A percentile compares a stretch with the other conserved stretches of the same genome.
Conservation (phyloP, 768 basidiomycete species). For the Leucogyrophana mollusca region DNA sequence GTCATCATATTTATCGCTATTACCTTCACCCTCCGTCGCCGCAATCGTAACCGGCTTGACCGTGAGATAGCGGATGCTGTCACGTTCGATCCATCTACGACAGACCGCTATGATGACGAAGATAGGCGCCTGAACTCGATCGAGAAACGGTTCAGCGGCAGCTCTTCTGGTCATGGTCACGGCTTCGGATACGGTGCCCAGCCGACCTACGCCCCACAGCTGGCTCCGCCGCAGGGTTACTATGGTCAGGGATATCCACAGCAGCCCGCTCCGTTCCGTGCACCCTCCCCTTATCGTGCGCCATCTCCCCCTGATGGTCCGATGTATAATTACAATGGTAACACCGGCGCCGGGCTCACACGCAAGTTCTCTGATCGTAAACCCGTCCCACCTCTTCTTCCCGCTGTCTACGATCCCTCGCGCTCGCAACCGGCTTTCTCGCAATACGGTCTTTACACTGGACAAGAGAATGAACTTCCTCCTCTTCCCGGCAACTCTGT, state of each 20-base stretch:
- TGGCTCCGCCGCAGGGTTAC: conserved; percentile 16
- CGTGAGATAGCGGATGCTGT: conserved; percentile 41
- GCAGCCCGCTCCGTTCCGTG: conserved; percentile 11
- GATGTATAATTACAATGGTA: conserved; percentile 7
- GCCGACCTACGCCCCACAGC: conserved; percentile 13
- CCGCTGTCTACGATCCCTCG: conserved; percentile 22
- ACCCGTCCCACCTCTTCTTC: conserved; percentile 29
- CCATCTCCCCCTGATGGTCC: conserved; percentile 10
- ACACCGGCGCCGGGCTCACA: conserved; percentile 26
- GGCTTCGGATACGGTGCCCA: conserved; percentile 17
- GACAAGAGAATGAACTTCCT: conserved; percentile 4
- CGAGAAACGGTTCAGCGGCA: conserved; percentile 22
- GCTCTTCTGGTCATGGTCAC: conserved; percentile 25
- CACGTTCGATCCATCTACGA: conserved; percentile 46
- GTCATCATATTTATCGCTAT: conserved; percentile 41
- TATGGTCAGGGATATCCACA: conserved; percentile 20
- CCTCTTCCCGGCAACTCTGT: background rate
- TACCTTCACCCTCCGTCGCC: conserved; percentile 50
- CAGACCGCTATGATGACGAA: conserved; percentile 23
- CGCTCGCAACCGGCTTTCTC: conserved; percentile 20
- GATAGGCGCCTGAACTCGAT: conserved; percentile 15
- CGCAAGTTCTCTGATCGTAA: conserved; percentile 34
- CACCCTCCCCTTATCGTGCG: conserved; percentile 5
- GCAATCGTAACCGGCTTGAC: conserved; percentile 38
- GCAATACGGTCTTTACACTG: conserved; percentile 10